These are phyloP conservation scores for Tritrichomonas foetus DNA, from an alignment of 208 protist genomes.

Conservation along the genomic window DNA sequence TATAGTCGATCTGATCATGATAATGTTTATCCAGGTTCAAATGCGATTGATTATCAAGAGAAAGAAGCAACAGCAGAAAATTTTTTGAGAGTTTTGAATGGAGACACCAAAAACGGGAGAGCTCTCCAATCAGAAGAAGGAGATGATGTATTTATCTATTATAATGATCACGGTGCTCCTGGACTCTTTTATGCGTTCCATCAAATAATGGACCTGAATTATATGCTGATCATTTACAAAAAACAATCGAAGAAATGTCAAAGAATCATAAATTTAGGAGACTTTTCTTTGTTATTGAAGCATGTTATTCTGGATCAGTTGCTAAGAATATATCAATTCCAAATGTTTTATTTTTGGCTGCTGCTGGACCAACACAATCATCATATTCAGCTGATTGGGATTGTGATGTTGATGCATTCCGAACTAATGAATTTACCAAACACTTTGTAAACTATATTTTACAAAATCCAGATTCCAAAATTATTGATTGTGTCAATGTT, in stretches of 20 bases:
- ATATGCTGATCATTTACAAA: background rate
- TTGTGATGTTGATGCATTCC: background rate
- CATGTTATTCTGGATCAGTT: constrained; percentile 20
- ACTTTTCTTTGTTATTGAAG: constrained; percentile 36
- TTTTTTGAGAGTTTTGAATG: background rate
- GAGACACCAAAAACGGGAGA: background rate
- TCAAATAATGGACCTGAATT: background rate
- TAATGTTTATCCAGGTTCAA: background rate
- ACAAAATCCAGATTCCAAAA: background rate
- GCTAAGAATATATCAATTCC: background rate
- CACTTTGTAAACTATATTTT: background rate
- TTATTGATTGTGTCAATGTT: background rate
- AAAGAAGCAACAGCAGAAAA: constrained; percentile 15
- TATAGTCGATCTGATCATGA: background rate
- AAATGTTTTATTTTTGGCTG: background rate
- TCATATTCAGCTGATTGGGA: background rate
- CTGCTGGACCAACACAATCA: background rate
- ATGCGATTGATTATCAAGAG: background rate
- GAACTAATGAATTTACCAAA: background rate
- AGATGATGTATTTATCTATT: constrained; percentile 29
- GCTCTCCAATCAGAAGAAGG: background rate
- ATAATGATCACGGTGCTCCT: constrained; percentile 11
- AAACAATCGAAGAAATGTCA: background rate
- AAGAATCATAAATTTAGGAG: background rate
- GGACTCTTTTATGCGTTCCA: background rate